These are phyloP conservation scores for Silene vulgaris DNA, from an alignment of 179 eudicot species.

Conservation along the genomic window DNA sequence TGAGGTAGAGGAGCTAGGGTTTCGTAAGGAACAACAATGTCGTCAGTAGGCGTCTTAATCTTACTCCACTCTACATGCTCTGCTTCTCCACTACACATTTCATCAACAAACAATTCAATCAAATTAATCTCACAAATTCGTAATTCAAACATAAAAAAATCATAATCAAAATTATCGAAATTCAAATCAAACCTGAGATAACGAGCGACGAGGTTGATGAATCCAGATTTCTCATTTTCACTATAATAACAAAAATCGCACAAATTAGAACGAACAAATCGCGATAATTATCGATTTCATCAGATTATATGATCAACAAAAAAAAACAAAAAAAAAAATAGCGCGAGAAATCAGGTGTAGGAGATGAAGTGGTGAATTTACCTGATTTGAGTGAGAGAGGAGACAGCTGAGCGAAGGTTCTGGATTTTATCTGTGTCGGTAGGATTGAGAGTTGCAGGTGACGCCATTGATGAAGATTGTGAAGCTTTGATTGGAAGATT, in stretches of 20 bases:
- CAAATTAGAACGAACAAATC: conserved; percentile 6
- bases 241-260: conserved; percentile 33
- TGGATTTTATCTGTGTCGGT: conserved; percentile 65
- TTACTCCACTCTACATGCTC: conserved; percentile 89
- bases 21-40: conserved; percentile 90
- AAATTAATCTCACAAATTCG: neutral
- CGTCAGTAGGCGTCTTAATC: conserved; percentile 95
- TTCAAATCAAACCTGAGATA: conserved; percentile 59
- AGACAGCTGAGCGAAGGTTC: conserved; percentile 57
- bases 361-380: neutral
- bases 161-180: neutral
- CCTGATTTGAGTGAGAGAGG: conserved; percentile 78
- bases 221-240: conserved; percentile 97
- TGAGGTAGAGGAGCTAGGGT: conserved; percentile 58
- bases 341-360: neutral
- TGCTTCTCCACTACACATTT: conserved; percentile 69
- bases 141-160: neutral
- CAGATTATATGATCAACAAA: neutral
- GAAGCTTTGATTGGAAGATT: conserved; percentile 1
- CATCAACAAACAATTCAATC: neutral
- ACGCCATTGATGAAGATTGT: conserved; percentile 40
- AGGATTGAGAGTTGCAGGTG: conserved; percentile 40
- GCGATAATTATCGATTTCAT: conserved; percentile 9
- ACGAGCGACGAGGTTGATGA: conserved; percentile 78
- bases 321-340: neutral